Percentiles rank a stretch among this genome's conserved stretches.
Conservation (phyloP, 352 stramenopile species). For the Halophytophthora polymorphica region DNA sequence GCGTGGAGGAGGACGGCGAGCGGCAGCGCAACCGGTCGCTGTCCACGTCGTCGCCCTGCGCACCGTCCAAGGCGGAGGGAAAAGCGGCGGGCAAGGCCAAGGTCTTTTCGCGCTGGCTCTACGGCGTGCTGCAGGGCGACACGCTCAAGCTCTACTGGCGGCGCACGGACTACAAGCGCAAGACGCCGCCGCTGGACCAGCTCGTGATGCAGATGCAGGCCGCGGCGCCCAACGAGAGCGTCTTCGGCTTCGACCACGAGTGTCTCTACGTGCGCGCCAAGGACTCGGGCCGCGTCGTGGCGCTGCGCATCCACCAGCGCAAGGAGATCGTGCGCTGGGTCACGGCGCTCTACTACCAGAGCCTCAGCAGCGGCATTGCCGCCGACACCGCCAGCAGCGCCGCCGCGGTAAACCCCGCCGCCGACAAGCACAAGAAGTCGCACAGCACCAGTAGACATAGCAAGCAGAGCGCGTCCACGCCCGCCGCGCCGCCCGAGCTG, state of each 20-base stretch:
- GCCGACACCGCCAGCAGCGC: background rate
- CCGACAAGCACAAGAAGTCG: conserved; percentile 1
- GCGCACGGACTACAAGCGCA: conserved; percentile 56
- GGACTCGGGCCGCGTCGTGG: conserved; percentile 35
- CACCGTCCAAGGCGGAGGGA: conserved; percentile 21
- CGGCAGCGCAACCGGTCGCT: conserved; percentile 31
- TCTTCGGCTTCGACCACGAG: conserved; percentile 59
- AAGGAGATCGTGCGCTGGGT: conserved; percentile 66
- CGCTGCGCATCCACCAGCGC: conserved; percentile 53
- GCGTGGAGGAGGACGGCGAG: conserved; percentile 46
- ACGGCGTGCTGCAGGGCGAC: conserved; percentile 42
- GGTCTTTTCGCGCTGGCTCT: conserved; percentile 57
- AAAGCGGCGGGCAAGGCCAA: conserved; percentile 30
- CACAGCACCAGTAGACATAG: conserved; percentile 11
- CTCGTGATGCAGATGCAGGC: conserved; percentile 41
- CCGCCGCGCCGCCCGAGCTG: conserved; percentile 2
- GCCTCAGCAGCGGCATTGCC: conserved; percentile 20
- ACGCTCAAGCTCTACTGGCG: conserved; percentile 50
- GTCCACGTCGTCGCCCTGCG: conserved; percentile 18
- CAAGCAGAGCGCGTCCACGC: conserved; percentile 15
- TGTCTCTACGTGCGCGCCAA: conserved; percentile 53
- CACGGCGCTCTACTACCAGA: conserved; percentile 63
- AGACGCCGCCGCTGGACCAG: conserved; percentile 38
- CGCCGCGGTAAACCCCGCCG: background rate
- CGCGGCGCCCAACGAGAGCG: conserved; percentile 39